Evolutionary conservation across 148 eudicot species (phyloP), one percentile per base, ranked within the genome.

Genomic region (Dysphania ambrosioides): DNA sequence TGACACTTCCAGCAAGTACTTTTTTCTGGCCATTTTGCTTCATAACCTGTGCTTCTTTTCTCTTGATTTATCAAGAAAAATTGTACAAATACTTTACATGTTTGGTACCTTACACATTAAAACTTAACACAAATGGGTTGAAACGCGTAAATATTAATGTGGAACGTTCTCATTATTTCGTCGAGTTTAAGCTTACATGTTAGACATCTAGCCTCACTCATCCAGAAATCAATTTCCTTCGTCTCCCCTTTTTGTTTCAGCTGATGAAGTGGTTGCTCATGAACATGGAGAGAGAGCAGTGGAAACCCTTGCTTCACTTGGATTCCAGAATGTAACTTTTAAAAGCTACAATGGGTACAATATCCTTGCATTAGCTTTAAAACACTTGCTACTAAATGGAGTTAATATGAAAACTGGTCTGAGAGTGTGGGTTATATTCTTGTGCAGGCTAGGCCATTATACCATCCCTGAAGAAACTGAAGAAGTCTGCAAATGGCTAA

Each of bases 401-500:
- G 18, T 27, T 38, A 29, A 68, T 40, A n/a, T 6, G 42, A 65
- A 21, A 36, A 26, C 19, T 53, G 10, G 59, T 23, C 18, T 73
- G 27, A 36, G 11, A 2, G 47, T 8, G n/a, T n/a, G 8, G 61
- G 29, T 30, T 66, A 38, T 31, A 19, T 27, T 32, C 34, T 16
- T 75, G 49, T 70, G 71, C 85, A 91, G 93, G 80, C 82, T 91
- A n/a, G 97, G 93, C 24, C 97, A 90, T 73, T 85, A 90, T 78
- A 87, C 92, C 1, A 76, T 84, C 68, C 89, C 92, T 16, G 90
- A 88, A 80, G 96, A 90, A 82, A 88, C 82, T 57, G 75, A 82
- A 53, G 87, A 82, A 70, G 84, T 90, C 38, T 85, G 96, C 83
- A 79, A 73, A 60, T 90, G 96, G 96, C 79, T 90, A 16, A 78